Base-by-base conservation (phyloP, 2,329 filamentous ascomycete species). In the Myrmaecium sp. region DNA sequence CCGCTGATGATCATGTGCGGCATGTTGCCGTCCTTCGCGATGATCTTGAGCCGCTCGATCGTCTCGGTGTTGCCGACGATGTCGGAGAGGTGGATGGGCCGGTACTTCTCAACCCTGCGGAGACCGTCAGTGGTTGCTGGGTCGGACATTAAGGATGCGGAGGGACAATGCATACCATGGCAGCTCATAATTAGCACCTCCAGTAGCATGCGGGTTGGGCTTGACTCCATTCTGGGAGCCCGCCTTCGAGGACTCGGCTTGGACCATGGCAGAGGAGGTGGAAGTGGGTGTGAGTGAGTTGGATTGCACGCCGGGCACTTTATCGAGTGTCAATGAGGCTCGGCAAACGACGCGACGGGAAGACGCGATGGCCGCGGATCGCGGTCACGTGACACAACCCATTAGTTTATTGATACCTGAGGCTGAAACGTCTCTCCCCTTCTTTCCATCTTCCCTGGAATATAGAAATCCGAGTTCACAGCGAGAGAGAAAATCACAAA, bases 1-100 rank as follows among this genome's bases (percentile, higher is more conserved):
- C 89, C 89, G n/a, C 82, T 93, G 44, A 98, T 95, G 55, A 98
- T 95, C 45, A 98, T 72, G 56, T 98, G 89, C 3, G 89, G 89
- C 84, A 98, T 94, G 57, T 98, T 98, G 41, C 89, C 89, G 58
- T 95, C 89, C 54, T 84, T 89, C 24, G 89, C 84, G 42, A 98
- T 95, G 44, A 98, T 95, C 51, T 95, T 95, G 42, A 98, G 62
- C 29, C 89, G 78, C 53, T 95, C 86, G 42, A 98, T 83, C 1
- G 89, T 98, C 52, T 98, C 89, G 12, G 81, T 92, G 54, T 98
- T 98, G 46, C 89, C 89, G 29, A 98, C 89, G 28, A 98, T 75
- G 57, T 98, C 86, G 56, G 95, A 83, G 16, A 98, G 72, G 54
- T 91, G 91, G 28, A 92, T 68, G 1, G 89, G 89, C 20, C 89